phyloP scores from a whole-genome alignment of 306 rosid genomes.

The Cicer bijugum region DNA sequence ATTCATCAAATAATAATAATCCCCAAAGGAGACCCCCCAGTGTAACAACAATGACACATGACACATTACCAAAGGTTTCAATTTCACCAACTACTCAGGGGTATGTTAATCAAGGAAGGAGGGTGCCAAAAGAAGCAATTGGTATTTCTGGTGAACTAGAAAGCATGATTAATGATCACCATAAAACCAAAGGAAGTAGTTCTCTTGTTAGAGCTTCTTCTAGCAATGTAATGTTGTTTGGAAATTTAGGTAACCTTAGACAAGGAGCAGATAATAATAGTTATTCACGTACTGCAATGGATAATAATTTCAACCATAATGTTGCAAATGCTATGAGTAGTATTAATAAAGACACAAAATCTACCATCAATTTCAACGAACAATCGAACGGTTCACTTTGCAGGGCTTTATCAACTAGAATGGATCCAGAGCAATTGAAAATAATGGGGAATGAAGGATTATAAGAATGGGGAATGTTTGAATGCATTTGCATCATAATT shows the following conservation, averaged over 20 bases:
- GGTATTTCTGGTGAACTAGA: slow-evolving; percentile 92
- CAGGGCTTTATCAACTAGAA: slow-evolving; percentile 78
- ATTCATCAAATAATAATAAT: not conserved
- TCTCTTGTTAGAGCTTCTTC: slow-evolving; percentile 81
- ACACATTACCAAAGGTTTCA: not conserved
- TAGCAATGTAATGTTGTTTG: slow-evolving; percentile 74
- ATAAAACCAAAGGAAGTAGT: slow-evolving; percentile 57
- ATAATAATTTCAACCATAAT: slow-evolving; percentile 39
- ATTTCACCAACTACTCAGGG: slow-evolving; percentile 46
- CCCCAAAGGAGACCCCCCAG: slow-evolving; percentile 32
- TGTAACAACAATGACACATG: slow-evolving; percentile 23
- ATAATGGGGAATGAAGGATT: slow-evolving; percentile 93
- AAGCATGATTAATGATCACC: slow-evolving; percentile 71
- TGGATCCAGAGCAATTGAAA: slow-evolving; percentile 87
- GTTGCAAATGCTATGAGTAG: slow-evolving; percentile 15
- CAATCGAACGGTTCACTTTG: slow-evolving; percentile 58
- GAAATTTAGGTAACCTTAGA: slow-evolving; percentile 82
- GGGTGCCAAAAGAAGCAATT: slow-evolving; percentile 69
- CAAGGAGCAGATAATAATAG: slow-evolving; percentile 47
- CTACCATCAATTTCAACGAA: slow-evolving; percentile 26
- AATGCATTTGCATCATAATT: no score
- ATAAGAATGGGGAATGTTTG: slow-evolving; percentile 72
- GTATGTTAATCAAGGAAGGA: slow-evolving; percentile 67
- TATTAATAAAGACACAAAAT: slow-evolving; percentile 30
- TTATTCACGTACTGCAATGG: slow-evolving; percentile 41